Percentiles rank a stretch among this genome's conserved stretches.
phyloP scores from a whole-genome alignment of 257 asterid species.

The Solanum habrochaites region DNA sequence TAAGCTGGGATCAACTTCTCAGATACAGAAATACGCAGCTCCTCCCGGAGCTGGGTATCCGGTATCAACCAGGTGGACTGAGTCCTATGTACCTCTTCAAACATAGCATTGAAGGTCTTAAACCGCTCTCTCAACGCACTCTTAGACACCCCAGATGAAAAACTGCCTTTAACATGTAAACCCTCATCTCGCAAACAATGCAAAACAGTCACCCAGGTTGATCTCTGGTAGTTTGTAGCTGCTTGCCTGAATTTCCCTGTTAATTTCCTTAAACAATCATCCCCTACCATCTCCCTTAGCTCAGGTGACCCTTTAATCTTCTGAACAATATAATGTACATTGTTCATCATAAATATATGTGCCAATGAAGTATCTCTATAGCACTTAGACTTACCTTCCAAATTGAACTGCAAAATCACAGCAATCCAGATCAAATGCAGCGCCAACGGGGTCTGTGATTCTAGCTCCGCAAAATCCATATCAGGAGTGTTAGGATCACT shows the following conservation, averaged over 20 bases:
- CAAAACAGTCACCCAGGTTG: constrained; percentile 77
- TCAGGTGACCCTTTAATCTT: constrained; percentile 69
- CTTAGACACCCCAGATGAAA: constrained; percentile 78
- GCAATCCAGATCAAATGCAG: constrained; percentile 84
- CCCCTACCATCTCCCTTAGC: constrained; percentile 84
- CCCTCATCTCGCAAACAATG: constrained; percentile 86
- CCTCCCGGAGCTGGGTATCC: constrained; percentile 80
- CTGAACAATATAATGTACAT: constrained; percentile 74
- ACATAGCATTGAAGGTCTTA: constrained; percentile 73
- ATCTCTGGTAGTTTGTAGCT: constrained; percentile 63
- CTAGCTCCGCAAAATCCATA: constrained; percentile 60
- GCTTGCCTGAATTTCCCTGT: constrained; percentile 47
- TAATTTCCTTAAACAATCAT: constrained; percentile 45
- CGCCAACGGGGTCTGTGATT: constrained; percentile 44
- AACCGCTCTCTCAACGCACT: constrained; percentile 79
- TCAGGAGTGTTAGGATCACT: constrained; percentile 60
- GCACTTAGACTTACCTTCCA: constrained; percentile 66
- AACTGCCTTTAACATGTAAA: constrained; percentile 66
- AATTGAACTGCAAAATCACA: constrained; percentile 59
- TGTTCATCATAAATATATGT: constrained; percentile 90
- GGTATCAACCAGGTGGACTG: constrained; percentile 85
- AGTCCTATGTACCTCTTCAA: constrained; percentile 83
- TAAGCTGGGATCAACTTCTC: constrained; percentile 76
- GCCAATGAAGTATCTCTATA: constrained; percentile 68
- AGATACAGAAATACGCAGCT: constrained; percentile 70